These are phyloP conservation scores for Aegilops longissima DNA, from an alignment of 176 grass and related monocot genomes.

Conservation along the genomic window DNA sequence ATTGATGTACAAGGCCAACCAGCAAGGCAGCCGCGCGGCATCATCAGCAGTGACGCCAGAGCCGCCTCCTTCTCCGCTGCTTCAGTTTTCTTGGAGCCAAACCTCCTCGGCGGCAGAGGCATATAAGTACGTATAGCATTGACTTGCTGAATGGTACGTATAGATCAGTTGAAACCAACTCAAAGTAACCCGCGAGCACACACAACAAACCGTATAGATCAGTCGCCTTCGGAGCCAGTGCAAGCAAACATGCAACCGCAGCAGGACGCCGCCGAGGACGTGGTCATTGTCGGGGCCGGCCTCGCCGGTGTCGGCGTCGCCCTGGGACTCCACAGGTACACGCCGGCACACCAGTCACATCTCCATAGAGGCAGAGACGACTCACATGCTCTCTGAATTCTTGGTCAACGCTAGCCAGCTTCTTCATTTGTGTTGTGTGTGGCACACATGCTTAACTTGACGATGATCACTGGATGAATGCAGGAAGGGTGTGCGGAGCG, in stretches of 20 bases:
- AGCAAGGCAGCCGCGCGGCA: too few species aligned
- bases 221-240: background rate
- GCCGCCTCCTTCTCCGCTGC: background rate
- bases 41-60: background rate
- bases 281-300: slow-evolving; percentile 59
- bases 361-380: too few species aligned
- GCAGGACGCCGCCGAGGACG: slow-evolving; percentile 31
- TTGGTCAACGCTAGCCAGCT: too few species aligned
- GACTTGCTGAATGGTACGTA: background rate
- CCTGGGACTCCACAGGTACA: slow-evolving; percentile 50
- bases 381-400: too few species aligned
- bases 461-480: background rate
- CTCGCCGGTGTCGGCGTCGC: slow-evolving; percentile 44
- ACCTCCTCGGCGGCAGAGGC: background rate
- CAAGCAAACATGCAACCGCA: background rate
- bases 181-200: background rate
- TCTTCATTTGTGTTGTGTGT: background rate
- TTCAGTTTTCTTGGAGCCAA: background rate
- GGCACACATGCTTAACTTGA: background rate
- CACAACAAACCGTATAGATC: background rate
- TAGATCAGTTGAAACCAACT: background rate
- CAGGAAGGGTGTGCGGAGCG: slow-evolving; percentile 49
- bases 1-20: background rate
- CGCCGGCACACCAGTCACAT: background rate
- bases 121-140: background rate